These are phyloP conservation scores for Cladobotryum mycophilum DNA, from an alignment of 2,329 filamentous ascomycete species.

Conservation along the genomic window DNA sequence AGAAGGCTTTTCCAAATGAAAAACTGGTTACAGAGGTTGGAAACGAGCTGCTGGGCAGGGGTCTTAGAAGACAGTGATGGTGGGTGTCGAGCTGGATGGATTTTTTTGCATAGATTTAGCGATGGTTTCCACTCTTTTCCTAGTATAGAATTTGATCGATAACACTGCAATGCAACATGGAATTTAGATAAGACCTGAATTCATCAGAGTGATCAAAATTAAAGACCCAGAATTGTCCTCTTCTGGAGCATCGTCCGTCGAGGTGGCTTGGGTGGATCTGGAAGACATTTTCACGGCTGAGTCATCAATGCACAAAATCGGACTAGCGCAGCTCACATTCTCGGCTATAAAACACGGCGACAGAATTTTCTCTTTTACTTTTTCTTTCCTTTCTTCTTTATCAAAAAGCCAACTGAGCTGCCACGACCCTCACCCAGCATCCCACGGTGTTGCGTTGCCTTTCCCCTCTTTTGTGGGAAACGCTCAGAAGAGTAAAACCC, in stretches of 20 bases:
- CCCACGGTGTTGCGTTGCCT: conserved; percentile 59
- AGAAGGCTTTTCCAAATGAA: conserved; percentile 50
- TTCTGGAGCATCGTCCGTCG: too few relatives aligned
- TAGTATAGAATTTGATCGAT: too few relatives aligned
- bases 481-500: conserved; percentile 54
- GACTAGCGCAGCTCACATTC: conserved; percentile 18
- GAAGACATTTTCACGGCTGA: conserved; percentile 1
- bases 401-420: conserved; percentile 59
- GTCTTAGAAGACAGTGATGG: conserved; percentile 32
- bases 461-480: conserved; percentile 39
- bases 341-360: conserved; percentile 5
- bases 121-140: too few relatives aligned
- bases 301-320: neutral
- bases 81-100: neutral
- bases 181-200: conserved; percentile 36
- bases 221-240: too few relatives aligned
- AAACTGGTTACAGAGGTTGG: conserved; percentile 52
- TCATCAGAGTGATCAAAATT: too few relatives aligned
- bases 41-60: conserved; percentile 44
- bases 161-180: conserved; percentile 30
- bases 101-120: neutral
- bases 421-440: conserved; percentile 56
- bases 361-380: conserved; percentile 22
- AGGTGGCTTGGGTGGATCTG: too few relatives aligned
- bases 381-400: conserved; percentile 42